Evolutionary conservation across 2,329 filamentous ascomycete genomes (phyloP), one percentile per base, ranked within the genome.

Genomic region (Metarhizium humberi): DNA sequence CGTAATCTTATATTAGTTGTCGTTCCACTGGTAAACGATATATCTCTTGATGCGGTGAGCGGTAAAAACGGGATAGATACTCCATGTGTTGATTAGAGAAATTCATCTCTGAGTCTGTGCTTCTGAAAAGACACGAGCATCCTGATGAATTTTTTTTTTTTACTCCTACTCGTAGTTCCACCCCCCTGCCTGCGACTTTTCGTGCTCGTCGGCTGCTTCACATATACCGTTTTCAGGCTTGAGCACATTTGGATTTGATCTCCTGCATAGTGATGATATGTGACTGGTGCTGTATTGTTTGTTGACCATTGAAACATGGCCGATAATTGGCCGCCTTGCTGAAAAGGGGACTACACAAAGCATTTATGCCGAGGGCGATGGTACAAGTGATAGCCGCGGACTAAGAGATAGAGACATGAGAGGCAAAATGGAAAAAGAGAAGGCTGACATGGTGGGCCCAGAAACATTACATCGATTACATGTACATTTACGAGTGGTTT

Each of bases 21-120:
- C 43, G 54, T 55, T 52, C 54, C 54, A 55, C 50, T 52, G 29
- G 16, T 49, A 32, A 48, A 50, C 32, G 25, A 20, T 7, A 42
- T 48, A 25, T 38, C 25, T 29, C 53, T 50, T 10, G 16, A 52
- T 55, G 50, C 54, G 50, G 50, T 52, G 50, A 47, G 48, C 18
- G 29, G 10, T 13, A 43, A 13, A 25, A 38, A 51, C 16, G 43
- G 43, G 36, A 42, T n/a, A 18, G 18, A 32, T 30, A 7, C 10
- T 20, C 18, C 11, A 16, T 45, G 13, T 18, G 10, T n/a, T 30
- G 45, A 30, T 32, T 14, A 11, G 18, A 46, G n/a, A 46, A 46
- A 11, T 7, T 46, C 1, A n/a, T 18, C 11, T 6, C 20, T 30
- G 25, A 48, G 25, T 30, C 20, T 30, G 45, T 30, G 45, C 45